Conservation (phyloP, 2,329 filamentous ascomycete genomes). For the Eurotiales sp. region DNA sequence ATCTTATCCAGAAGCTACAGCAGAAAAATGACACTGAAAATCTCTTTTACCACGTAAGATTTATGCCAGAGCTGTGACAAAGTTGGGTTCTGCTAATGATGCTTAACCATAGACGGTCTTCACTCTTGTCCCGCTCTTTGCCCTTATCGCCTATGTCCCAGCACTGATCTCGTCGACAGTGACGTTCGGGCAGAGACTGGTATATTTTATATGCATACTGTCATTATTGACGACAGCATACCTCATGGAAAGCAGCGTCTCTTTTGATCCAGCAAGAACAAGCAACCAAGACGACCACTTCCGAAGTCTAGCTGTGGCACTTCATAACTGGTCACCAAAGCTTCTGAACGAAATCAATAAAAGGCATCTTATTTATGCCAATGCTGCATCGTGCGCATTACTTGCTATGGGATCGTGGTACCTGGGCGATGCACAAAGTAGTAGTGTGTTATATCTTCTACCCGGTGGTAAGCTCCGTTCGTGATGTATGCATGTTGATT, state of each 20-base stretch:
- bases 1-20: conserved; percentile 34
- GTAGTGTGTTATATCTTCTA: conserved; percentile 29
- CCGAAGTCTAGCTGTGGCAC: neutral
- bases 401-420: conserved; percentile 28
- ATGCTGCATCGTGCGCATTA: conserved; percentile 24
- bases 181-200: conserved; percentile 21
- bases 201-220: conserved; percentile 30
- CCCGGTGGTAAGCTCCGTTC: conserved; percentile 32
- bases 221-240: conserved; percentile 38
- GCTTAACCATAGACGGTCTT: conserved; percentile 29
- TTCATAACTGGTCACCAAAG: neutral
- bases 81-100: conserved; percentile 12
- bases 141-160: conserved; percentile 29
- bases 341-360: neutral
- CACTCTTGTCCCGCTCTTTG: conserved; percentile 33
- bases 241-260: conserved; percentile 30
- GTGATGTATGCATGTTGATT: neutral
- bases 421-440: conserved; percentile 15
- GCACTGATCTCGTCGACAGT: conserved; percentile 24
- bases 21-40: conserved; percentile 37
- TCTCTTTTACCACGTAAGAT: conserved; percentile 37
- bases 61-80: neutral
- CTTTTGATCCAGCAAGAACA: conserved; percentile 25
- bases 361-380: neutral
- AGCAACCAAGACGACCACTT: conserved; percentile 20